Percentiles rank a stretch among this genome's conserved stretches.
These are phyloP conservation scores for Lactuca saligna DNA, from an alignment of 129 eudicot genomes.

Conservation along the genomic window DNA sequence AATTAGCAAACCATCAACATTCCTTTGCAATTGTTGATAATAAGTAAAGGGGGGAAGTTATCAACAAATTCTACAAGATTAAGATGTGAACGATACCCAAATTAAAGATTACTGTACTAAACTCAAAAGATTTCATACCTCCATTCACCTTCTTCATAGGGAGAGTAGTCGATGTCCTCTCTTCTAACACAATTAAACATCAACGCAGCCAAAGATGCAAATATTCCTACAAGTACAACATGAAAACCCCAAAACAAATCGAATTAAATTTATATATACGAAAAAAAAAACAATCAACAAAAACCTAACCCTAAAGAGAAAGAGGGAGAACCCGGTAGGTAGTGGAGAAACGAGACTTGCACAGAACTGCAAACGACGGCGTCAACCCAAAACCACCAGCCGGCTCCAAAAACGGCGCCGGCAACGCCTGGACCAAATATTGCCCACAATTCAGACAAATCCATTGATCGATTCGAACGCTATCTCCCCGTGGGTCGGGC, in stretches of 20 bases:
- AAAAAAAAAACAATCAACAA: not conserved
- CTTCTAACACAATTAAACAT: slow-evolving; percentile 94
- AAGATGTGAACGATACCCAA: not conserved
- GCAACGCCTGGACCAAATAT: slow-evolving; percentile 91
- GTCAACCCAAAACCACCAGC: slow-evolving; percentile 99
- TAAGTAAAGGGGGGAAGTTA: not conserved
- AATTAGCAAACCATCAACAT: slow-evolving; percentile 2
- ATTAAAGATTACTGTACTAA: not conserved
- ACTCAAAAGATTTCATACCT: slow-evolving; percentile 39
- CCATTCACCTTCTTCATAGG: slow-evolving; percentile 99
- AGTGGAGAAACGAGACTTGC: slow-evolving; percentile 80
- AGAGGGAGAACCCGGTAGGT: slow-evolving; percentile 70
- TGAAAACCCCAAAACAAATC: slow-evolving; percentile 7
- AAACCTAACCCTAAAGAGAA: slow-evolving; percentile 10
- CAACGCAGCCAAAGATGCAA: slow-evolving; percentile 96
- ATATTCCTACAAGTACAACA: slow-evolving; percentile 59
- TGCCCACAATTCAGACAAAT: slow-evolving; percentile 65
- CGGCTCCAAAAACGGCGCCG: slow-evolving; percentile 96
- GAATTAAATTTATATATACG: not conserved
- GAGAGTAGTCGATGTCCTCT: slow-evolving; percentile 94
- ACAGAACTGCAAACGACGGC: slow-evolving; percentile 92
- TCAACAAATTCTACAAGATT: slow-evolving; percentile 1
- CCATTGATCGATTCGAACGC: slow-evolving; percentile 40
- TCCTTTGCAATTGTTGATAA: not conserved
- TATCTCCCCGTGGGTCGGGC: not conserved